Base-by-base conservation (phyloP, 2,329 filamentous ascomycete genomes). In the Pyrenophora teres region DNA sequence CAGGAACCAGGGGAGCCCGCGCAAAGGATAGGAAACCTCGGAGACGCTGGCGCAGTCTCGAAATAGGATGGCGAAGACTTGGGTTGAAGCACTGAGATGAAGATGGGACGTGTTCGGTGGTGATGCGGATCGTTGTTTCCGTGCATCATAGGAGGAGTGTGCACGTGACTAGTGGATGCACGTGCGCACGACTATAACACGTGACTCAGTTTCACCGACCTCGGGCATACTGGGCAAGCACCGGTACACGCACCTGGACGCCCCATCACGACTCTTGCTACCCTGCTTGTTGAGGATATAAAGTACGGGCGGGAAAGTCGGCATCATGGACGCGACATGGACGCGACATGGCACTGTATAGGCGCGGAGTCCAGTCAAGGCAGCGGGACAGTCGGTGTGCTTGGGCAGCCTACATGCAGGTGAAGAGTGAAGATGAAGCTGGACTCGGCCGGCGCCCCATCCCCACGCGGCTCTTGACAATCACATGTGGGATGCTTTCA, bases 1-100 rank as follows among this genome's bases (percentile, higher is more conserved):
- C 60, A 63, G 54, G 50, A 52, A 54, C 54, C 40, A 50, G 46
- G 56, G 40, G 38, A 47, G 35, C 10, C 25, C 35, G 43, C 33
- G 25, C 44, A 48, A 39, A 35, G n/a, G 27, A 25, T 36, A 40
- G 18, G 36, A 47, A 47, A 30, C 45, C 30, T 19, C 45, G 21
- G 45, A 18, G 33, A 35, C 15, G 21, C 19, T 37, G 40, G 31
- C 10, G 27, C 27, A 30, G 27, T 30, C 27, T 30, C 10, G 27
- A 30, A 30, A 30, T 30, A 30, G 27, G 27, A 30, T 30, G 27
- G 27, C 27, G 27, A 30, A 31, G 40, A 30, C 27, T 10, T 30
- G 27, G 27, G 32, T 45, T 23, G 15, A 38, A 30, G 27, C 27
- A 19, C 36, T 19, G 18, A 18, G 18, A 13, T 38, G 36, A 19